Evolutionary conservation across 345 rosid genomes (phyloP).

Genomic region (Gossypium mustelinum): DNA sequence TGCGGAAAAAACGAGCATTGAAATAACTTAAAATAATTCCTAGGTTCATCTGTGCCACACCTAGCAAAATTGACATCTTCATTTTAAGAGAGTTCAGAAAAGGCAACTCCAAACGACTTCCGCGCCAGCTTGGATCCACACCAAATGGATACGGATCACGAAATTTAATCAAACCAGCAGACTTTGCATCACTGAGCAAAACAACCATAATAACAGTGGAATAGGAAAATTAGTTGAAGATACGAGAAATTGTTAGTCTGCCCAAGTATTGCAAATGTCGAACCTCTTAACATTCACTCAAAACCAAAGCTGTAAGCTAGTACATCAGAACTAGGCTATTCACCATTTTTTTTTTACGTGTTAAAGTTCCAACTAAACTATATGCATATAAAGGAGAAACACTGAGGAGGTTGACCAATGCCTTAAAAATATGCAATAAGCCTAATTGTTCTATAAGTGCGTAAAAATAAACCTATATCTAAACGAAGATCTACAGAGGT

Average conservation of each 20-base stretch:
- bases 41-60: conserved; percentile 87
- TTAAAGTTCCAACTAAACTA: background rate
- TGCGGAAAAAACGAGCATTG: conserved; percentile 69
- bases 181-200: conserved; percentile 63
- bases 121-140: conserved; percentile 99
- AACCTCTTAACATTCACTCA: background rate
- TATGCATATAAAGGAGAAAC: background rate
- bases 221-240: background rate
- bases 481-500: background rate
- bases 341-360: background rate
- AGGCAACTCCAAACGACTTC: conserved; percentile 93
- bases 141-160: conserved; percentile 89
- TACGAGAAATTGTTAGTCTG: background rate
- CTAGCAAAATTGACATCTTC: conserved; percentile 96
- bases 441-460: background rate
- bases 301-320: background rate
- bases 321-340: background rate
- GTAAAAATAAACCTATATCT: background rate
- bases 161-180: conserved; percentile 73
- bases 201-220: conserved; percentile 18
- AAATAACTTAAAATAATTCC: conserved; percentile 87
- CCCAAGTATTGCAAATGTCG: background rate
- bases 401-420: background rate
- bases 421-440: background rate
- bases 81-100: conserved; percentile 91